Base-by-base conservation (phyloP, 2,329 filamentous ascomycete genomes). In the Cercospora sojina region DNA sequence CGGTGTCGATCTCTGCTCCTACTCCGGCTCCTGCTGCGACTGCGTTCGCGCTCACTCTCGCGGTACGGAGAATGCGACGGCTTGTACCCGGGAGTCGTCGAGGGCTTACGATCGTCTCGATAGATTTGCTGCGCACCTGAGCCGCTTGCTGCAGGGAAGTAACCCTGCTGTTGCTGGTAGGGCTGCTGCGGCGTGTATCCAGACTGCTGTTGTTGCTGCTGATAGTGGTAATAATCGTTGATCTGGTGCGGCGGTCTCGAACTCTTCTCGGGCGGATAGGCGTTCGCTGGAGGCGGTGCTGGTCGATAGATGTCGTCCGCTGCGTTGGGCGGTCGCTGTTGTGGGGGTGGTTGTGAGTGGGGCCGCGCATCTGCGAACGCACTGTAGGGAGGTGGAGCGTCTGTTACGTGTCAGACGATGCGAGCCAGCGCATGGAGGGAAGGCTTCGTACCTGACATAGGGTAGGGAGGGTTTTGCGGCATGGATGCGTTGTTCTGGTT, bases 361-460 rank as follows among this genome's bases (percentile, higher is more conserved):
- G 74, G 69, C 67, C 76, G 73, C 35, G 59, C 59, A n/a, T 70
- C 65, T 9, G 65, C 49, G 41, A 70, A 70, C 20, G 60, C 59
- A 20, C 66, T 64, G 67, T 76, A 76, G 47, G 74, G 74, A 38
- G 74, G 74, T 23, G 74, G 74, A 2, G 71, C 72, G 55, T 76
- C 74, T 27, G 47, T n/a, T 25, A n/a, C 10, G 32, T 59, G 57
- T 59, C 35, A 59, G 57, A 23, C 18, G 12, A 20, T n/a, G n/a
- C 20, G 35, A 25, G 20, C 8, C 25, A 27, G 29, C n/a, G 41
- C n/a, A 27, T 27, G 35, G 16, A 32, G 31, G 35, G 18, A 25
- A 27, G 8, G 31, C 25, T 47, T 25, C 59, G 16, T 61, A 61
- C 59, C 43, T 49, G 71, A 73, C 51, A 76, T 56, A 3, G 74